These are phyloP conservation scores for Fusarium poae DNA, from an alignment of 2,329 filamentous ascomycete genomes.

Conservation along the genomic window DNA sequence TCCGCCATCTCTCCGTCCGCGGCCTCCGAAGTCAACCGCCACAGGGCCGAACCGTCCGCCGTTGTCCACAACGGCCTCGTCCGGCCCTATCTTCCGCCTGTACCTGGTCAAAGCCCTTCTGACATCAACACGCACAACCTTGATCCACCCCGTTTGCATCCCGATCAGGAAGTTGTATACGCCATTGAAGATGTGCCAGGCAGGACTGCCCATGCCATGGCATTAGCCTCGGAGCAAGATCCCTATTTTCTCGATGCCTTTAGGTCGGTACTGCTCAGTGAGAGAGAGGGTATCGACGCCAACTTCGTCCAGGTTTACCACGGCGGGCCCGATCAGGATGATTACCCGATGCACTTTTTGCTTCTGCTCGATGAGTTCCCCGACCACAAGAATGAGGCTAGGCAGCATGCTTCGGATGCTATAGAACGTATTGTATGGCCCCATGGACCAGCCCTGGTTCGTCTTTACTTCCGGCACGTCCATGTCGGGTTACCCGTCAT, in stretches of 20 bases:
- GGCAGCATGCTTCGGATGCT: constrained; percentile 55
- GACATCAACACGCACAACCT: neutral
- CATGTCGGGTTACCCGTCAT: constrained; percentile 60
- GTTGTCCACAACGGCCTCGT: constrained; percentile 48
- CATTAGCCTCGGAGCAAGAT: constrained; percentile 61
- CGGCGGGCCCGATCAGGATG: constrained; percentile 52
- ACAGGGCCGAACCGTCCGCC: constrained; percentile 35
- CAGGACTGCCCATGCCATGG: constrained; percentile 61
- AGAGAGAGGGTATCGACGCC: constrained; percentile 59
- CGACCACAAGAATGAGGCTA: constrained; percentile 57
- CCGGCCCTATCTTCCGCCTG: constrained; percentile 21
- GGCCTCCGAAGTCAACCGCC: constrained; percentile 21
- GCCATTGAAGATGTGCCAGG: constrained; percentile 59
- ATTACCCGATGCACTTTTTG: constrained; percentile 61
- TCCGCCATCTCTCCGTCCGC: constrained; percentile 34
- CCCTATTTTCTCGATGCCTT: constrained; percentile 62
- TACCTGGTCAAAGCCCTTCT: constrained; percentile 6
- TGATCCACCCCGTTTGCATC: constrained; percentile 20
- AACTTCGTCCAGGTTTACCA: constrained; percentile 59
- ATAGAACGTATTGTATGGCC: constrained; percentile 59
- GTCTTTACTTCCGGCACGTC: constrained; percentile 61
- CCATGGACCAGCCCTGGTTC: constrained; percentile 57
- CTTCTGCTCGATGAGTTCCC: constrained; percentile 61
- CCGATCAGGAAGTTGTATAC: constrained; percentile 40
- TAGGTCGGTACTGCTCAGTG: constrained; percentile 60